Conservation (phyloP, 306 rosid genomes). For the Pterocarpus santalinus region DNA sequence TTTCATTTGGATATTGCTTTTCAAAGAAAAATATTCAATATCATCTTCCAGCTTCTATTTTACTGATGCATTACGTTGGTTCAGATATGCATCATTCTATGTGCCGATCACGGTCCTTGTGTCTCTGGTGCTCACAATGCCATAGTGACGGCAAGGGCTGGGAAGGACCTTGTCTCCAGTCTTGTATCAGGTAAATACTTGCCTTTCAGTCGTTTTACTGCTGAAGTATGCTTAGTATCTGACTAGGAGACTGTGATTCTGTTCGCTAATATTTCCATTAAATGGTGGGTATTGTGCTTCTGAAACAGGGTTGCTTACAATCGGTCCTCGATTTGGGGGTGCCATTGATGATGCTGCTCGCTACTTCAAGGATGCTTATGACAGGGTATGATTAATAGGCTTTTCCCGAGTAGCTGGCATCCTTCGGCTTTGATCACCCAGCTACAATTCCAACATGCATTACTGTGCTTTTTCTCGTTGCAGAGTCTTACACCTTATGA, state of each 20-base stretch:
- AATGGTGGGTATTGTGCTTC: slow-evolving; percentile 42
- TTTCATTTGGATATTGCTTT: slow-evolving; percentile 26
- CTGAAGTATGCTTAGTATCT: slow-evolving; percentile 24
- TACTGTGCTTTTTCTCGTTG: slow-evolving; percentile 25
- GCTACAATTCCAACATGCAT: slow-evolving; percentile 11
- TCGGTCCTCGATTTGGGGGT: slow-evolving; percentile 96
- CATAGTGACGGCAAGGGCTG: slow-evolving; percentile 92
- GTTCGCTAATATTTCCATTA: slow-evolving; percentile 13
- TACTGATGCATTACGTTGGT: slow-evolving; percentile 45
- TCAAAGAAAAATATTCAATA: slow-evolving; percentile 12
- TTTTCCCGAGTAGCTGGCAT: slow-evolving; percentile 9
- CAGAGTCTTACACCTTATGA: slow-evolving; percentile 84
- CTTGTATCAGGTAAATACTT: slow-evolving; percentile 76
- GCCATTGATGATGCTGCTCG: slow-evolving; percentile 93
- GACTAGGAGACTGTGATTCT: slow-evolving; percentile 17
- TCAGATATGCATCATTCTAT: slow-evolving; percentile 84
- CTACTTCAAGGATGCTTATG: slow-evolving; percentile 86
- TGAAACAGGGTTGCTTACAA: slow-evolving; percentile 87
- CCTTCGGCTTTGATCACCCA: slow-evolving; percentile 22
- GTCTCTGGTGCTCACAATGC: slow-evolving; percentile 95
- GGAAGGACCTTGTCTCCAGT: slow-evolving; percentile 87
- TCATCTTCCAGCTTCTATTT: slow-evolving; percentile 18
- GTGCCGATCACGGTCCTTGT: slow-evolving; percentile 98
- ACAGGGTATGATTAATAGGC: slow-evolving; percentile 57
- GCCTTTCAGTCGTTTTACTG: slow-evolving; percentile 21